Percentiles rank a stretch among this genome's conserved stretches.
These are phyloP conservation scores for Adenanthera pavonina DNA, from an alignment of 306 rosid genomes.

Conservation along the genomic window DNA sequence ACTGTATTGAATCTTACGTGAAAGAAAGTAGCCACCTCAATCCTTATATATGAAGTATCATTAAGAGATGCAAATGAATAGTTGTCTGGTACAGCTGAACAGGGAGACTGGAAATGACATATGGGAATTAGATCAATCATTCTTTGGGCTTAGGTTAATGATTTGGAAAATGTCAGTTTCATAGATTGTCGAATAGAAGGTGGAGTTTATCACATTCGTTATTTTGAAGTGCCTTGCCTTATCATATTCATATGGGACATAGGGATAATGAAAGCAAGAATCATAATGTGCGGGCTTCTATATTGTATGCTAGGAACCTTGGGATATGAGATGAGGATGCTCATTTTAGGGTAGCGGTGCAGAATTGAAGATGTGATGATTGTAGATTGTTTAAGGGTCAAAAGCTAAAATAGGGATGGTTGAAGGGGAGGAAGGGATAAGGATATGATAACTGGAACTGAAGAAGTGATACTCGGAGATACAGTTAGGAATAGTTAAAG, in stretches of 20 bases:
- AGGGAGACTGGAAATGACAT: neutral
- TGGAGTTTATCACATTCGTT: neutral
- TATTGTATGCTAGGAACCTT: conserved; percentile 2
- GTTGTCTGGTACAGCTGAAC: neutral
- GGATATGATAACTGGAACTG: conserved; percentile 17
- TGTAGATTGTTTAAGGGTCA: neutral
- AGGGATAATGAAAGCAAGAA: conserved; percentile 1
- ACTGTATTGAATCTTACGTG: neutral
- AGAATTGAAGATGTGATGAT: neutral
- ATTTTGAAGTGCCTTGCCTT: neutral
- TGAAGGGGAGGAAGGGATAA: neutral
- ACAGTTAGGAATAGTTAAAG: neutral
- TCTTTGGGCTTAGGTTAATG: neutral
- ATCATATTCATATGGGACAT: neutral
- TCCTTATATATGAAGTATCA: neutral
- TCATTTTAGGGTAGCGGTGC: neutral
- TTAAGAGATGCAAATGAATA: neutral
- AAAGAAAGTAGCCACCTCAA: neutral
- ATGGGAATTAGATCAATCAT: neutral
- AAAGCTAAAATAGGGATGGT: neutral
- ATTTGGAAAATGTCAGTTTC: neutral
- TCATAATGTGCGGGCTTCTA: neutral
- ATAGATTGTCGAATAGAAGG: conserved; percentile 10
- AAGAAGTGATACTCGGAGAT: neutral
- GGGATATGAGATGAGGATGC: conserved; percentile 13